phyloP scores from a whole-genome alignment of 2,329 filamentous ascomycete species.

The Purpureocillium lavendulum region DNA sequence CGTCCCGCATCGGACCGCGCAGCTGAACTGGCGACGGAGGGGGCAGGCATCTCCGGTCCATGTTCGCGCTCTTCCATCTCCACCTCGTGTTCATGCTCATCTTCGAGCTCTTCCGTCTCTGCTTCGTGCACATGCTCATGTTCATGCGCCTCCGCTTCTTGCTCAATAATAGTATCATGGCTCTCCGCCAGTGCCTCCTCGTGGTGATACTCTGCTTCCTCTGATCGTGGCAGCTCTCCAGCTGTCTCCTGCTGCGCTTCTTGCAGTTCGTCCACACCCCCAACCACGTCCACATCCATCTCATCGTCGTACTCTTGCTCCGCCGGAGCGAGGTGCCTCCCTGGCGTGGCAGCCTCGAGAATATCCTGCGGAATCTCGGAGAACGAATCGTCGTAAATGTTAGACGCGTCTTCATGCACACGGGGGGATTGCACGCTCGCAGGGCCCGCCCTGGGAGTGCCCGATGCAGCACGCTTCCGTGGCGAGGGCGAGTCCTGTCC shows the following conservation, averaged over 20 bases:
- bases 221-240: too few relatives aligned
- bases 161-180: too few relatives aligned
- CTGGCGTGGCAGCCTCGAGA: conserved; percentile 40
- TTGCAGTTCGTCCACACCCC: too few relatives aligned
- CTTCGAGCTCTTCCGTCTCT: background rate
- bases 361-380: conserved; percentile 46
- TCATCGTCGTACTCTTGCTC: background rate
- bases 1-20: conserved; percentile 32
- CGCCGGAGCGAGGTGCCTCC: conserved; percentile 11
- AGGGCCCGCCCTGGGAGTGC: background rate
- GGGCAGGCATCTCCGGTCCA: conserved; percentile 6
- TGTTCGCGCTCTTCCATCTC: conserved; percentile 6
- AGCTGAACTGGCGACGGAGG: conserved; percentile 21
- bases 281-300: conserved; percentile 1
- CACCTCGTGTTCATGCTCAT: conserved; percentile 3
- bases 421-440: conserved; percentile 4
- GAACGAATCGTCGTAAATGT: conserved; percentile 45
- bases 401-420: conserved; percentile 20
- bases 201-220: too few relatives aligned
- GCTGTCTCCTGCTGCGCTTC: too few relatives aligned
- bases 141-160: conserved; percentile 2
- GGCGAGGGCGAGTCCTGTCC: conserved; percentile 8
- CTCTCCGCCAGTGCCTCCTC: too few relatives aligned
- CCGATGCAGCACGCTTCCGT: background rate
- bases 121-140: conserved; percentile 3